Evolutionary conservation across 1,284 basidiomycete genomes (phyloP).

Genomic region (Lignosus rhinocerotis): DNA sequence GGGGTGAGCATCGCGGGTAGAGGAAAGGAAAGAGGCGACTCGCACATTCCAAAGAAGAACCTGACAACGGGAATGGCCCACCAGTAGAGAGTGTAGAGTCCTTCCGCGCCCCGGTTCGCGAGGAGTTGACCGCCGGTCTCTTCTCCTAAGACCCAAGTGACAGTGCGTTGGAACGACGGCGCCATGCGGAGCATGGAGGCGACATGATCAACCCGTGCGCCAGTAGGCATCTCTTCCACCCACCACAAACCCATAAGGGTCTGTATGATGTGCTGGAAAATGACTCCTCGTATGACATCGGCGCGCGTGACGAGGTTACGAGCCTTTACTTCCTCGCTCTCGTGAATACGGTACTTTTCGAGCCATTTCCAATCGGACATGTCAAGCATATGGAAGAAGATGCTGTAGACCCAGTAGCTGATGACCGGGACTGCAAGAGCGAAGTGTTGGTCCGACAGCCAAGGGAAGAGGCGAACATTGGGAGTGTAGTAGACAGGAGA

Average conservation of each 20-base stretch:
- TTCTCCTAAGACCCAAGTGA: conserved; percentile 43
- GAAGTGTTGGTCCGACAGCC: conserved; percentile 65
- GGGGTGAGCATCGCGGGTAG: conserved; percentile 2
- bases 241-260: conserved; percentile 74
- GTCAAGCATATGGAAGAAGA: conserved; percentile 85
- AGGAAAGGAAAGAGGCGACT: conserved; percentile 23
- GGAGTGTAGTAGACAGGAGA: conserved; percentile 32
- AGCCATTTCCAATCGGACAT: conserved; percentile 74
- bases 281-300: conserved; percentile 56
- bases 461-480: conserved; percentile 19
- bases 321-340: conserved; percentile 76
- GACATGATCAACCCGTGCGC: conserved; percentile 51
- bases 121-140: conserved; percentile 31
- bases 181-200: conserved; percentile 46
- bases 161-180: conserved; percentile 42
- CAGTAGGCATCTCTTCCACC: conserved; percentile 56
- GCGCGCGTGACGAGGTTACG: conserved; percentile 84
- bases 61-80: conserved; percentile 86
- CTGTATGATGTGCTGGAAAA: conserved; percentile 72
- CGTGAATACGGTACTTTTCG: conserved; percentile 87
- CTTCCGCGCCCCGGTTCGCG: conserved; percentile 47
- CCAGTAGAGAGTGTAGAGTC: conserved; percentile 86
- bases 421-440: conserved; percentile 77
- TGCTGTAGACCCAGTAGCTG: conserved; percentile 87
- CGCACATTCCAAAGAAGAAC: conserved; percentile 84